Percentiles rank a stretch among this genome's conserved stretches.
phyloP scores from a whole-genome alignment of 129 eudicot species.

The Logfia minima region DNA sequence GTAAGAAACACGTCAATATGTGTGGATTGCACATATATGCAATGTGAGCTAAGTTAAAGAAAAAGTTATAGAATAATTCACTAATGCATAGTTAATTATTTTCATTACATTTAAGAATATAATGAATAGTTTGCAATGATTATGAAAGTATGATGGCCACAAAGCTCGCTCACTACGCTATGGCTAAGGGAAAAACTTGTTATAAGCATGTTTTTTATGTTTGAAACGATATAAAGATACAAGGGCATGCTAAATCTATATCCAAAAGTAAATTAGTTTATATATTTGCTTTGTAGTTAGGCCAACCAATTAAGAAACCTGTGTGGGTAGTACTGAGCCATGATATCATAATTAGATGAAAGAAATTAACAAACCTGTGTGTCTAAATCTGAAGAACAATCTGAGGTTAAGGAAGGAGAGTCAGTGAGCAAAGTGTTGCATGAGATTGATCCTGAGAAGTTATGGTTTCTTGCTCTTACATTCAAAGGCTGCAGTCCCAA shows the following conservation, averaged over 20 bases:
- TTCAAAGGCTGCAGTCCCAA: conserved; percentile 68
- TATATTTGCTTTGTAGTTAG: conserved; percentile 6
- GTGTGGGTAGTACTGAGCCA: background rate
- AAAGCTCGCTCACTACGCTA: background rate
- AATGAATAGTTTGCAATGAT: background rate
- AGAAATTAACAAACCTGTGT: conserved; percentile 51
- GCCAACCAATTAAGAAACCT: conserved; percentile 15
- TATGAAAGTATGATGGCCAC: background rate
- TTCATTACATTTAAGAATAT: background rate
- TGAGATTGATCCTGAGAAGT: conserved; percentile 62
- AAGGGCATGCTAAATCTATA: background rate
- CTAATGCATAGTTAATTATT: background rate
- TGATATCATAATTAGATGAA: conserved; percentile 9
- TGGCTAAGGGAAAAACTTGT: background rate
- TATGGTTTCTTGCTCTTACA: conserved; percentile 58
- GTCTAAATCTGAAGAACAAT: conserved; percentile 70
- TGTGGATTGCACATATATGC: too few species aligned
- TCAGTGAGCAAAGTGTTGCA: conserved; percentile 68
- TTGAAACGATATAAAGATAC: conserved; percentile 1
- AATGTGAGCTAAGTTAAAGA: background rate
- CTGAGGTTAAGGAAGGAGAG: conserved; percentile 54
- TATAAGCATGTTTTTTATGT: background rate
- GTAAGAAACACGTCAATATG: too few species aligned
- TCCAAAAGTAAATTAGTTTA: background rate
- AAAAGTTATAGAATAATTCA: background rate